Conservation (phyloP, 352 stramenopile species). For the Pythium brassicae region DNA sequence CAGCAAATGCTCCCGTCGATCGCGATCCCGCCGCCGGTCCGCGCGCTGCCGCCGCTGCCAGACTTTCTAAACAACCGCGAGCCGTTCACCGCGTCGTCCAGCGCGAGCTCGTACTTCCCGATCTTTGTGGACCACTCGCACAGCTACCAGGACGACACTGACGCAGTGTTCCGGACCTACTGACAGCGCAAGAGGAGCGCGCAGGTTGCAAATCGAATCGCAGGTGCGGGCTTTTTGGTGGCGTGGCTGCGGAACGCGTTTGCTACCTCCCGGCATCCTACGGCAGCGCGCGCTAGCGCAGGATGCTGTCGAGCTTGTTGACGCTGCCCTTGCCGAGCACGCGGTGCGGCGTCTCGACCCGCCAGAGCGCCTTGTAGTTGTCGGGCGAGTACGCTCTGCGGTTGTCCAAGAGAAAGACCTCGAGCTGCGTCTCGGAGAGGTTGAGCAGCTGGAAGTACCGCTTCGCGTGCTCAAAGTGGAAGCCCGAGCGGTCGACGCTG, state of each 20-base stretch:
- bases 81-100: conserved; percentile 36
- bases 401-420: conserved; percentile 77
- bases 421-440: conserved; percentile 69
- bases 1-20: conserved; percentile 43
- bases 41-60: conserved; percentile 47
- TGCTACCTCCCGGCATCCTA: too few relatives aligned
- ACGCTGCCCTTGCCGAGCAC: conserved; percentile 68
- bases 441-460: conserved; percentile 72
- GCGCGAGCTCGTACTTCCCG: conserved; percentile 36
- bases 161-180: conserved; percentile 43
- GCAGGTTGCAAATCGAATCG: too few relatives aligned
- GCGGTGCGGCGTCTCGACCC: conserved; percentile 68
- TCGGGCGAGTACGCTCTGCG: conserved; percentile 52
- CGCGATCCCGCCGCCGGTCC: conserved; percentile 33
- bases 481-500: conserved; percentile 35
- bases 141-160: conserved; percentile 35
- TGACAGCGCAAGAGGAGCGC: neutral
- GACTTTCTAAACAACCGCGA: conserved; percentile 67
- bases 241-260: neutral
- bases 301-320: conserved; percentile 80
- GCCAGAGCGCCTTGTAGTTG: conserved; percentile 70
- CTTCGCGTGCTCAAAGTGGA: conserved; percentile 75
- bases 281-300: conserved; percentile 32
- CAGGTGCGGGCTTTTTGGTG: neutral
- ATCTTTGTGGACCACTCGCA: conserved; percentile 41